These are phyloP conservation scores for Lepidium aucheri DNA, from an alignment of 345 rosid genomes.

Conservation along the genomic window DNA sequence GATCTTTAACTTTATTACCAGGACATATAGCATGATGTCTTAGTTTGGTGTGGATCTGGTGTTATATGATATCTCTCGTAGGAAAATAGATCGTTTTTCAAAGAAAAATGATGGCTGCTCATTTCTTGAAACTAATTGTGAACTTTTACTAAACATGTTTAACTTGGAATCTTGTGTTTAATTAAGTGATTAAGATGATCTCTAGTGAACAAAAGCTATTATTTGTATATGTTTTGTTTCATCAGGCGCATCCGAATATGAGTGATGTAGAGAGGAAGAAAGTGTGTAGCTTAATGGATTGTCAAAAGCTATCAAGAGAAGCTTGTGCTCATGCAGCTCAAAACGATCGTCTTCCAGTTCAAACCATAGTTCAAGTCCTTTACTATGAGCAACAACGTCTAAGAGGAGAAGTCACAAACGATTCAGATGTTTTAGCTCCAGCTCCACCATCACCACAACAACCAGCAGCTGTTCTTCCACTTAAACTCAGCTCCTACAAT, in stretches of 20 bases:
- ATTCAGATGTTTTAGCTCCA: constrained; percentile 14
- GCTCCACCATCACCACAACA: constrained; percentile 17
- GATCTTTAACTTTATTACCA: too few relatives aligned
- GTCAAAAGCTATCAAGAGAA: constrained; percentile 85
- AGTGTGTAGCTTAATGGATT: constrained; percentile 91
- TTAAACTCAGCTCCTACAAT: constrained; percentile 27
- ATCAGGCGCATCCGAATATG: constrained; percentile 76
- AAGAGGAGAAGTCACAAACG: constrained; percentile 59
- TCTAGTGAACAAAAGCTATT: not conserved
- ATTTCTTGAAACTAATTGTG: not conserved
- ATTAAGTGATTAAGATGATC: not conserved
- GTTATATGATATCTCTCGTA: too few relatives aligned
- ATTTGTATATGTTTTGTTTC: not conserved
- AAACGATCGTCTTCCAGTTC: constrained; percentile 83
- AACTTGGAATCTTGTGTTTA: not conserved
- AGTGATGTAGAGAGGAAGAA: constrained; percentile 92
- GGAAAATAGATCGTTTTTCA: too few relatives aligned
- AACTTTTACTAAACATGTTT: not conserved
- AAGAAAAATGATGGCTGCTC: not conserved
- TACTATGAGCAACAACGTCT: constrained; percentile 87
- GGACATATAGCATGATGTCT: too few relatives aligned
- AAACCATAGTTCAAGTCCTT: constrained; percentile 90
- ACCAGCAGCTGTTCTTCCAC: constrained; percentile 28
- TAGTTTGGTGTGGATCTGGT: too few relatives aligned
- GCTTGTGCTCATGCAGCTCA: constrained; percentile 97